Conservation (phyloP, 352 stramenopile species). For the Phytophthora tubulina region DNA sequence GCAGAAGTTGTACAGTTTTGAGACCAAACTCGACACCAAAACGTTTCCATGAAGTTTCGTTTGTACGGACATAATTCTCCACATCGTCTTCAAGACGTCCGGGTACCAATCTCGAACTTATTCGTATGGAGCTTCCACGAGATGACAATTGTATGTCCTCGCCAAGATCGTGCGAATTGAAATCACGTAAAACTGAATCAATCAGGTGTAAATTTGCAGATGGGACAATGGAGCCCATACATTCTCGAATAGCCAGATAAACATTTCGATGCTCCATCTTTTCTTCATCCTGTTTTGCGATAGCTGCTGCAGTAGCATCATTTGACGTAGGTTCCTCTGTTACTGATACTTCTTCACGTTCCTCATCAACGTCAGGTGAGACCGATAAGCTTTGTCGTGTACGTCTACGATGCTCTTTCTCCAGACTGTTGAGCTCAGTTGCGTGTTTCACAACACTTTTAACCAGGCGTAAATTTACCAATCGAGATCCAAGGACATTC, state of each 20-base stretch:
- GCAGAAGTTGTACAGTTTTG: conserved; percentile 61
- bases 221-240: conserved; percentile 32
- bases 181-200: conserved; percentile 58
- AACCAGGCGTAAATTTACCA: conserved; percentile 28
- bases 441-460: conserved; percentile 39
- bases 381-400: conserved; percentile 11
- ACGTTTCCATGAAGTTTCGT: conserved; percentile 35
- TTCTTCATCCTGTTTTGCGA: conserved; percentile 32
- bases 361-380: conserved; percentile 24
- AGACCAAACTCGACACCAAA: conserved; percentile 46
- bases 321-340: conserved; percentile 5
- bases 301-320: conserved; percentile 18
- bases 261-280: conserved; percentile 53
- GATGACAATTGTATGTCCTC: conserved; percentile 34
- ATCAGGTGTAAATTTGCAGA: conserved; percentile 39
- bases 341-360: conserved; percentile 12
- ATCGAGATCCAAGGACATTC: conserved; percentile 10
- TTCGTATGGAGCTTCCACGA: conserved; percentile 1
- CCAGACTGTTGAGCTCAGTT: conserved; percentile 32
- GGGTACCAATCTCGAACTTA: neutral
- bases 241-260: conserved; percentile 52
- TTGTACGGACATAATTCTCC: conserved; percentile 31
- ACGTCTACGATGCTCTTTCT: conserved; percentile 28
- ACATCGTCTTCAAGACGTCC: conserved; percentile 46
- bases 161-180: conserved; percentile 31